Base-by-base conservation (phyloP, 2,329 filamentous ascomycete genomes). In the Onygenales sp. region DNA sequence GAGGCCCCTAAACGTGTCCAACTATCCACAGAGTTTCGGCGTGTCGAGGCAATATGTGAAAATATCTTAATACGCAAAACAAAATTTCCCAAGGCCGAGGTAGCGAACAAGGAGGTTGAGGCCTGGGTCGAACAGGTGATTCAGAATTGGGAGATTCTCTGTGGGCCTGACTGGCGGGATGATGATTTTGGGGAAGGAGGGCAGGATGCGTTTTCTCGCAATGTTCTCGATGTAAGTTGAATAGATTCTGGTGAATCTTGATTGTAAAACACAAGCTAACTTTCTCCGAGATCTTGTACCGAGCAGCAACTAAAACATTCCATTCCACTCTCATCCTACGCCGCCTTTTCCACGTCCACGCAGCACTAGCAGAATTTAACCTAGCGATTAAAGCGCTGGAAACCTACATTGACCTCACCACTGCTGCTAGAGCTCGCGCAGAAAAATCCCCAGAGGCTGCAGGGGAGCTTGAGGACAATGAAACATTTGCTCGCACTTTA, bases 241-340 rank as follows among this genome's bases (percentile, higher is more conserved):
- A 43, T 8, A 41, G 14, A 14, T 41, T 17, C 31, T 3, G 36
- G 2, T 21, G 11, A 10, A 2, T 10, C 10, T 43, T 54, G 7
- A 51, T 41, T 5, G 43, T 7, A n/a, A 27, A 8, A n/a, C 66
- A 50, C 14, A 38, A 50, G n/a, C 41, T 55, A 35, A 51, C 43
- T 13, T 39, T 3, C 21, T 47, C 38, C 39, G 53, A 93, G 68
- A 87, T 90, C 32, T 77, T 98, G 6, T 98, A 97, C 69, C 86
- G 86, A 41, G 89, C 91, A 21, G 89, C 92, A 7, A 89, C 87
- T 8, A 95, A 93, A 69, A 95, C 91, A 0, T 98, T 93, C 64
- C 93, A 98, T 70, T 98, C 93, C 1, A 95, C 92, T 1, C 76
- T 89, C 8, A 87, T 97, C 57, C 74, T 98, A 33, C 81, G 92